Percentiles rank a stretch among this genome's conserved stretches.
Evolutionary conservation across 345 rosid species (phyloP).

Genomic region (Ceriops tagal): DNA sequence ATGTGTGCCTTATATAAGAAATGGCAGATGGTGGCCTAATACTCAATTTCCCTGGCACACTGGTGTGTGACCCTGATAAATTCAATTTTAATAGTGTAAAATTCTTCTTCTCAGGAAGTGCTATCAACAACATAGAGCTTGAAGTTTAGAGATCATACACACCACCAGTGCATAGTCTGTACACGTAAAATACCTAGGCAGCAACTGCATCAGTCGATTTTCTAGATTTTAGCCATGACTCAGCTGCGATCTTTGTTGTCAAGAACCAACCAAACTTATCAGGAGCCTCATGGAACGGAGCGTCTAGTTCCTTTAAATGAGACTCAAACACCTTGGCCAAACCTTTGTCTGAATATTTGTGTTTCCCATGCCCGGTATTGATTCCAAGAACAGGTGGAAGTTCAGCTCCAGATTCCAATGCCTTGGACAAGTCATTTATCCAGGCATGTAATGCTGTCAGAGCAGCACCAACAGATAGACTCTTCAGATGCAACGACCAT

Average conservation of each 20-base stretch:
- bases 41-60: no score
- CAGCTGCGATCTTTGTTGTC: conserved; percentile 77
- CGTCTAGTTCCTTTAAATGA: conserved; percentile 69
- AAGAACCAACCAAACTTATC: conserved; percentile 91
- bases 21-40: no score
- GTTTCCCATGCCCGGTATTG: conserved; percentile 96
- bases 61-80: no score
- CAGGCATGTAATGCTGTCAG: conserved; percentile 81
- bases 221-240: conserved; percentile 73
- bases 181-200: conserved; percentile 27
- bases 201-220: conserved; percentile 38
- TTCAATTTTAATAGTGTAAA: conserved; percentile 33
- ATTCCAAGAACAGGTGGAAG: conserved; percentile 85
- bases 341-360: conserved; percentile 76
- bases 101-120: conserved; percentile 27
- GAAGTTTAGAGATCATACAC: conserved; percentile 31
- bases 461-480: conserved; percentile 91
- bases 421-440: conserved; percentile 76
- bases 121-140: conserved; percentile 31
- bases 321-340: conserved; percentile 63
- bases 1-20: no score
- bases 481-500: conserved; percentile 82
- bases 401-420: conserved; percentile 58
- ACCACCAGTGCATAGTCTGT: neutral
- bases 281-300: conserved; percentile 88